Evolutionary conservation across 495 filamentous ascomycete genomes (phyloP), one percentile per base, ranked within the genome.

Genomic region (Emericellopsis terricola): DNA sequence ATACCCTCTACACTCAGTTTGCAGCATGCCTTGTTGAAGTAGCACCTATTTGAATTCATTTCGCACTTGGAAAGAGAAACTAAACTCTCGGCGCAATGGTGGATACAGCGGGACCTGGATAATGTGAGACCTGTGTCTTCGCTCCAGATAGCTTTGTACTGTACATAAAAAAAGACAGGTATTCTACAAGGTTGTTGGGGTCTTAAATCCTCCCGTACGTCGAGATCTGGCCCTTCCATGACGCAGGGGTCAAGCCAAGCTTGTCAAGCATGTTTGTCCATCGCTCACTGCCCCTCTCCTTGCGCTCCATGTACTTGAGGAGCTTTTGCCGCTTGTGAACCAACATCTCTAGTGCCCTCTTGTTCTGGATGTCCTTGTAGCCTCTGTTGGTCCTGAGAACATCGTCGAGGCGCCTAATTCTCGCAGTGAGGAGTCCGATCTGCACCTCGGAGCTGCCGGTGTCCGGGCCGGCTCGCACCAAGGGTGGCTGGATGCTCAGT

Each of bases 371-470:
- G 50, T 99, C 89, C 38, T 62, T 73, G 38, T 66, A 47, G 8
- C 60, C 65, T 20, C 63, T 62, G 29, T 56, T 52, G 20, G 49
- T 59, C 47, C 69, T 63, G 34, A 81, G 47, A 33, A 68, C 62
- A 39, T 73, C 60, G 20, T 77, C 72, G 32, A 96, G 53, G 28
- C 80, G 77, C 34, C 81, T 57, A 46, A 99, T 99, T 64, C 94
- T 94, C 31, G 81, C 69, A 7, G 89, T 99, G 50, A 99, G 56
- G 42, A 99, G 89, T n/a, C 84, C 86, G 41, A 86, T 83, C 62
- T 99, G 89, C 29, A 99, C 89, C 56, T 99, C 89, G 14, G 78
- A 76, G 36, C 78, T 87, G 2, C 89, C 89, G 8, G 85, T 94
- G 52, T 99, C 89, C 0, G 73, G 78, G 0, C 89, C 89, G 9